Percentiles rank a stretch among this genome's conserved stretches.
Conservation (phyloP, 768 basidiomycete species). For the Trametes cinnabarina region DNA sequence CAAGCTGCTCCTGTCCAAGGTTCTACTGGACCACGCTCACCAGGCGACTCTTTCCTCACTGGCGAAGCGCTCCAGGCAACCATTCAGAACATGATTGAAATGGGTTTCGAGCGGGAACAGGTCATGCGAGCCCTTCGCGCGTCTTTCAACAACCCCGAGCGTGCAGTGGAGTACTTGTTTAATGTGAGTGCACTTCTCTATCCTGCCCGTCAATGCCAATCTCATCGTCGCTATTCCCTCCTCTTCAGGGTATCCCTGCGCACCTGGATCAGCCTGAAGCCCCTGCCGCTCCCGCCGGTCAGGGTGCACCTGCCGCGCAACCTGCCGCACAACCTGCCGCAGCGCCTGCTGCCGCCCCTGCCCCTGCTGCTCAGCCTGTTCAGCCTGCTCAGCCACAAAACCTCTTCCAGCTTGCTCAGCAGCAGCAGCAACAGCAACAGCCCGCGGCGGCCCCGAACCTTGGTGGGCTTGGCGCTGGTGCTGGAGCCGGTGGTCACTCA, state of each 20-base stretch:
- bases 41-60: constrained; percentile 67
- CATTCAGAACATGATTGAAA: constrained; percentile 82
- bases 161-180: constrained; percentile 98
- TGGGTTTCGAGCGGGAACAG: constrained; percentile 90
- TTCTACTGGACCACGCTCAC: constrained; percentile 31
- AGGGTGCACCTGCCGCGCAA: constrained; percentile 37
- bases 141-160: constrained; percentile 95
- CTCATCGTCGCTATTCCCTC: constrained; percentile 10
- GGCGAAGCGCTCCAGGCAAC: constrained; percentile 75
- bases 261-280: constrained; percentile 55
- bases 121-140: constrained; percentile 85
- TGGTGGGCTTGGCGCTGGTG: constrained; percentile 34
- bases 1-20: constrained; percentile 34
- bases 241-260: constrained; percentile 71
- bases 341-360: constrained; percentile 19
- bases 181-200: constrained; percentile 53
- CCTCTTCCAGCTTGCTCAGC: constrained; percentile 84
- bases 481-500: constrained; percentile 30
- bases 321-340: constrained; percentile 31
- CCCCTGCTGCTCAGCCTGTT: constrained; percentile 34
- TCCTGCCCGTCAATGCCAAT: too few relatives aligned
- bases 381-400: constrained; percentile 60
- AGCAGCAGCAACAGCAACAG: constrained; percentile 53
- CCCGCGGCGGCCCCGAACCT: constrained; percentile 28
- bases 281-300: constrained; percentile 35